These are phyloP conservation scores for Tylopilus intermedius DNA, from an alignment of 768 basidiomycete genomes.

Conservation along the genomic window DNA sequence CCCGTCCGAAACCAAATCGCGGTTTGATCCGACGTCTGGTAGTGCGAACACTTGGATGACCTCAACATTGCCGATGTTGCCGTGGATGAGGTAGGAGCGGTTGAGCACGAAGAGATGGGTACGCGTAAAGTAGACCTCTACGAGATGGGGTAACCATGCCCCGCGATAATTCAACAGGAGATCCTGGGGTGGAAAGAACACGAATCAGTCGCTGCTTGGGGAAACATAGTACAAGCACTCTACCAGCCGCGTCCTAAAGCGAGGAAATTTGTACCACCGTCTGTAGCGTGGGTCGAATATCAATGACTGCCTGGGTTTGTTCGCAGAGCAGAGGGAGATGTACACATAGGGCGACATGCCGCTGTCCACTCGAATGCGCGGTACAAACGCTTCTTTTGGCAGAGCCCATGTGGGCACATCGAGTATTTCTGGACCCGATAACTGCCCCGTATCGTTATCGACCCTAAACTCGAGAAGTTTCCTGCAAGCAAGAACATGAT, in stretches of 20 bases:
- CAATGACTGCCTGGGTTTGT: constrained; percentile 11
- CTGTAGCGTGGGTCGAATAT: constrained; percentile 12
- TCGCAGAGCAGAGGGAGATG: constrained; percentile 10
- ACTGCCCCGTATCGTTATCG: constrained; percentile 14
- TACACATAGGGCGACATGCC: constrained; percentile 13
- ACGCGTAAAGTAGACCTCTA: constrained; percentile 12
- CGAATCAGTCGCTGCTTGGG: background rate
- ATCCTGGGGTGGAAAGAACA: constrained; percentile 1
- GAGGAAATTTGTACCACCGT: constrained; percentile 21
- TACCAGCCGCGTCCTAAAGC: constrained; percentile 15
- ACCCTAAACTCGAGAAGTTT: constrained; percentile 17
- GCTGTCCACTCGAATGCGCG: constrained; percentile 7
- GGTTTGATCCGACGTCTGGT: constrained; percentile 6
- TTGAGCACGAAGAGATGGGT: constrained; percentile 17
- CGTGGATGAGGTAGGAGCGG: constrained; percentile 12
- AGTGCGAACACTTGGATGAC: constrained; percentile 20
- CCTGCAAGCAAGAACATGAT: background rate
- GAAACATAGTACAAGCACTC: background rate
- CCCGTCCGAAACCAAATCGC: background rate
- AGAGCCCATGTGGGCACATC: constrained; percentile 15
- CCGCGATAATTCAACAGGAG: constrained; percentile 15
- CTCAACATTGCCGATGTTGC: constrained; percentile 6
- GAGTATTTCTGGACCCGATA: constrained; percentile 9
- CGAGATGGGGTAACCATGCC: constrained; percentile 18
- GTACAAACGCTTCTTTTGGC: constrained; percentile 10